Conservation (phyloP, 1,284 basidiomycete genomes). For the Puccinia sorghi region DNA sequence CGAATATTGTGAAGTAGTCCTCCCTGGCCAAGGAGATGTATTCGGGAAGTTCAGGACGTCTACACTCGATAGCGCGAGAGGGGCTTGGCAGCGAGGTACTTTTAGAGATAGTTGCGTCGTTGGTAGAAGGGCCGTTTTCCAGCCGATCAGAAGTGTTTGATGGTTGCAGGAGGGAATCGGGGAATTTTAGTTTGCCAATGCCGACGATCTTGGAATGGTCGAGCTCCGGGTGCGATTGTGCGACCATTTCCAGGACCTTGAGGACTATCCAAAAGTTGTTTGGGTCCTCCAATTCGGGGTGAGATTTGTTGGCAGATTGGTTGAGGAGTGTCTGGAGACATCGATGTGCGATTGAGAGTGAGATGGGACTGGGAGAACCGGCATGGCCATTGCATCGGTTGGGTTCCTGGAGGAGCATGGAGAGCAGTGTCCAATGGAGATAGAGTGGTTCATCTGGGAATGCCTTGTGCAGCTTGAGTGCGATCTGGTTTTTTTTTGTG, state of each 20-base stretch:
- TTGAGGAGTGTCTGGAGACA: constrained; percentile 39
- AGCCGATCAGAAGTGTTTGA: constrained; percentile 2
- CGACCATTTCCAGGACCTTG: constrained; percentile 40
- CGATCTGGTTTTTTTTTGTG: constrained; percentile 13
- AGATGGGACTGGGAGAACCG: constrained; percentile 24
- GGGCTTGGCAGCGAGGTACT: background rate
- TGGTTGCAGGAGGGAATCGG: constrained; percentile 25
- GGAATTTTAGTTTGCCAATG: constrained; percentile 27
- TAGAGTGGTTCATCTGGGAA: constrained; percentile 34
- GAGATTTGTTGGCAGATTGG: background rate
- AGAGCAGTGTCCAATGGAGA: constrained; percentile 31
- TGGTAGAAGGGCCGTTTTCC: background rate
- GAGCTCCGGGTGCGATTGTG: constrained; percentile 1
- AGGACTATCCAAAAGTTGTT: constrained; percentile 41
- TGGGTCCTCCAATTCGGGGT: constrained; percentile 22
- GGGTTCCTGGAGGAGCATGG: constrained; percentile 31
- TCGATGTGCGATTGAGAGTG: constrained; percentile 36
- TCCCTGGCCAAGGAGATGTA: constrained; percentile 33
- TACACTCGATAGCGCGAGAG: background rate
- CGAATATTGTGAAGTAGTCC: constrained; percentile 43
- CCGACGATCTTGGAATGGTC: constrained; percentile 31
- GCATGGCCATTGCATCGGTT: constrained; percentile 16
- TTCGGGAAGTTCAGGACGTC: constrained; percentile 19
- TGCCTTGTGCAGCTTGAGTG: constrained; percentile 40
- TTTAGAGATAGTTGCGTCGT: too few species aligned